Evolutionary conservation across 345 rosid genomes (phyloP).

Genomic region (Sapria himalayana): DNA sequence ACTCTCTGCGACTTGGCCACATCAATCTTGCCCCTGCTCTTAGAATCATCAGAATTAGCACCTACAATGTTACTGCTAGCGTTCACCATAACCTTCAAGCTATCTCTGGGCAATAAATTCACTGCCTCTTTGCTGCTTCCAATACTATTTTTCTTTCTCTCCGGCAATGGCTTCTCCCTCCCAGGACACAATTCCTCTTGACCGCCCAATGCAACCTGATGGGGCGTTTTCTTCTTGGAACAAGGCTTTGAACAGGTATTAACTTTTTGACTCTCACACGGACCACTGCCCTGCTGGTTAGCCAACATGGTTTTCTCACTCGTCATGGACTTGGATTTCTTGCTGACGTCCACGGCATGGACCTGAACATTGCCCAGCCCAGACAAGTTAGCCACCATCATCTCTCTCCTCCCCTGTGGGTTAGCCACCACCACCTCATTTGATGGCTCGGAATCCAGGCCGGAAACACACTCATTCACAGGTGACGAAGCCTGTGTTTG

Average conservation of each 20-base stretch:
- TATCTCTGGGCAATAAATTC: conserved; percentile 3
- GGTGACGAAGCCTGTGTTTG: conserved; percentile 13
- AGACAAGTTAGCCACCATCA: no score
- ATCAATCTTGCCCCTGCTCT: conserved; percentile 10
- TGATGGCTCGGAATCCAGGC: conserved; percentile 11
- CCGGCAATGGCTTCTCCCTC: conserved; percentile 14
- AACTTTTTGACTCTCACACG: conserved; percentile 6
- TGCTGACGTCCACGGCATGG: no score
- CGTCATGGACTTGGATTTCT: no score
- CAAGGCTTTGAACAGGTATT: conserved; percentile 9
- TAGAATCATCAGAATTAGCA: conserved; percentile 12
- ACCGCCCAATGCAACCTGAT: conserved; percentile 8
- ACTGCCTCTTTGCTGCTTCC: conserved; percentile 8
- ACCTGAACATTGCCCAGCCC: no score
- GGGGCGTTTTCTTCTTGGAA: no score
- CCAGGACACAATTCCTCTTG: conserved; percentile 8
- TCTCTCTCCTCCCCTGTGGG: conserved; percentile 13
- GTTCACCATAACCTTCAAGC: conserved; percentile 13
- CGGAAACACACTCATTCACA: conserved; percentile 13
- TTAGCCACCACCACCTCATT: conserved; percentile 17
- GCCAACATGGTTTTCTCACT: no score
- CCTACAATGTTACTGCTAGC: no score
- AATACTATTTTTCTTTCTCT: conserved; percentile 15
- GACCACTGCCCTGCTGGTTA: conserved; percentile 8
- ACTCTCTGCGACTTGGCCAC: conserved; percentile 18